phyloP scores from a whole-genome alignment of 1,139 yeast species.

The Taphrina confusa region DNA sequence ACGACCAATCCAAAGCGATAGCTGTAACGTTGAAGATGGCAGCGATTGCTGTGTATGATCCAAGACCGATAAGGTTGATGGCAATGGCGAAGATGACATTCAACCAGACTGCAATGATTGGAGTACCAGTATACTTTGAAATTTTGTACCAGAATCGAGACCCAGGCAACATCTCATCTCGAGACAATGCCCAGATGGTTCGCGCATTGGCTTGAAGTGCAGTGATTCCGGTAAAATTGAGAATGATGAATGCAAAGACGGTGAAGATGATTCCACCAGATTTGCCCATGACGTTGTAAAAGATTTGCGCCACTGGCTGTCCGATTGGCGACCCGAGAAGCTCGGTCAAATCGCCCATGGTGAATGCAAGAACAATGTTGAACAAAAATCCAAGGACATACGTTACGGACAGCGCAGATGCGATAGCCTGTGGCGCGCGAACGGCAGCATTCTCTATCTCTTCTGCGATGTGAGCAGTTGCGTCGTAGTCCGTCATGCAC shows the following conservation, averaged over 20 bases:
- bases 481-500: constrained; percentile 57
- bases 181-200: constrained; percentile 80
- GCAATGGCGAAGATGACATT: constrained; percentile 33
- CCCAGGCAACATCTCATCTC: constrained; percentile 84
- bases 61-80: constrained; percentile 58
- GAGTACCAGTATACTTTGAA: constrained; percentile 32
- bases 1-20: constrained; percentile 63
- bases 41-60: constrained; percentile 61
- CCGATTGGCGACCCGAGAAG: constrained; percentile 30
- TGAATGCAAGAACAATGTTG: constrained; percentile 50
- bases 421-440: constrained; percentile 69
- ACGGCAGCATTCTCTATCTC: constrained; percentile 66
- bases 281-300: constrained; percentile 66
- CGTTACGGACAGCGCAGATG: constrained; percentile 55
- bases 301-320: constrained; percentile 57
- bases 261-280: constrained; percentile 57
- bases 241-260: constrained; percentile 44
- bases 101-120: constrained; percentile 36
- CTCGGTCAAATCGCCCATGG: constrained; percentile 34
- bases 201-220: constrained; percentile 80
- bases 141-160: constrained; percentile 45
- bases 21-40: constrained; percentile 62
- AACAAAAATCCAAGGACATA: constrained; percentile 49
- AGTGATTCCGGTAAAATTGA: constrained; percentile 64
- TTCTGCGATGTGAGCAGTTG: constrained; percentile 69